Base-by-base conservation (phyloP, 75 land plant species). In the Pseudotsuga menziesii region DNA sequence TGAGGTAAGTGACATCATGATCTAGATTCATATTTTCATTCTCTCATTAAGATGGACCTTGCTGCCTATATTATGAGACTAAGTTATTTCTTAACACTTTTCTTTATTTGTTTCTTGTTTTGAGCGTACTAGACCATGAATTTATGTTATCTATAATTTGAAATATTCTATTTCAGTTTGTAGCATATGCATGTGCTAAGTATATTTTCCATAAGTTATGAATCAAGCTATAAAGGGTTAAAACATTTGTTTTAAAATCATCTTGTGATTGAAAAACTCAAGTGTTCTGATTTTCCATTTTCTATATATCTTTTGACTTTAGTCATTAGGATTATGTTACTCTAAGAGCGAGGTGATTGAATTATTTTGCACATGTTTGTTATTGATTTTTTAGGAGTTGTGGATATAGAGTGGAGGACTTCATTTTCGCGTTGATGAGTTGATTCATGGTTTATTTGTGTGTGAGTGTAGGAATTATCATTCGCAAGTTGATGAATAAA, bases 1-100 rank as follows among this genome's bases (percentile, higher is more conserved):
- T 84, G 99, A 89, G 99, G 99, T 97, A 81, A 58, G 22, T 59
- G 12, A 73, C 6, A 66, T 32, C 55, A 77, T 36, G 25, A 35
- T 61, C 29, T 59, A 57, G 36, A 71, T 58, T 77, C 27, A 27
- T 19, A 57, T 12, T 58, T 36, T 23, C 15, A 22, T 48, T 35
- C 14, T 60, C 16, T 36, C 16, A 16, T 57, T 44, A 61, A 17
- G 56, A 58, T 52, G n/a, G 23, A 11, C 56, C 23, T 58, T 14
- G 16, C 16, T 17, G 9, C n/a, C 5, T 26, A 4, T 29, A 48
- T 23, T 55, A 48, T 74, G 26, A 74, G 26, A 29, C 20, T 16
- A n/a, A n/a, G 14, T 54, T 52, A 23, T 17, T 23, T 26, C 20
- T 22, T 9, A 5, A 16, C 56, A 15, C 63, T 61, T n/a, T 61